These are phyloP conservation scores for Saturnispora mendoncae DNA, from an alignment of 805 yeast genomes.

Conservation along the genomic window DNA sequence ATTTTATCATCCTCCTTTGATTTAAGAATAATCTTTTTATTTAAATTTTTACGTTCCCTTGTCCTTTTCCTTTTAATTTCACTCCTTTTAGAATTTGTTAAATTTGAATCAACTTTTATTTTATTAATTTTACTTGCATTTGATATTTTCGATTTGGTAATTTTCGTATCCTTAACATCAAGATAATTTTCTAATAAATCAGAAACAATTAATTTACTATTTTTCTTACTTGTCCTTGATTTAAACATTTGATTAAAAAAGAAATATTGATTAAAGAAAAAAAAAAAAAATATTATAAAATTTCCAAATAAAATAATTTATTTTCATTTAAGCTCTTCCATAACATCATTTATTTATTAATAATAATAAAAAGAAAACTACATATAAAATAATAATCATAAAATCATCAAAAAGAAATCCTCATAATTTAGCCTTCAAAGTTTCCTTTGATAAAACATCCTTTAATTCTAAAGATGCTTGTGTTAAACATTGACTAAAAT, in stretches of 20 bases:
- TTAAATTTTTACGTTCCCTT: constrained; percentile 16
- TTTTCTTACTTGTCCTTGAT: constrained; percentile 14
- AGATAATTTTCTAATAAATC: constrained; percentile 22
- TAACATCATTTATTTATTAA: too few species aligned
- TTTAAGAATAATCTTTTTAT: constrained; percentile 14
- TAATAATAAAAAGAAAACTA: too few species aligned
- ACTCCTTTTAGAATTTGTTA: constrained; percentile 14
- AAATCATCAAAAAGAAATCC: neutral
- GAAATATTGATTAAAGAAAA: neutral
- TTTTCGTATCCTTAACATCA: constrained; percentile 11
- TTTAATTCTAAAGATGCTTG: constrained; percentile 78
- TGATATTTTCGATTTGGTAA: constrained; percentile 1
- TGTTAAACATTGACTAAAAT: constrained; percentile 58
- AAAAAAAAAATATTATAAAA: neutral
- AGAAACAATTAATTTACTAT: constrained; percentile 20
- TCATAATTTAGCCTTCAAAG: constrained; percentile 23
- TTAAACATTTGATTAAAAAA: constrained; percentile 15
- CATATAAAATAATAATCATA: constrained; percentile 11
- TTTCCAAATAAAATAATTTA: too few species aligned
- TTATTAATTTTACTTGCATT: constrained; percentile 22
- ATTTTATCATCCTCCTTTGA: constrained; percentile 14
- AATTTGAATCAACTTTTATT: constrained; percentile 14
- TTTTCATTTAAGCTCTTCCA: too few species aligned
- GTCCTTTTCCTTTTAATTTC: constrained; percentile 14
- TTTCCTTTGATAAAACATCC: constrained; percentile 39